These are phyloP conservation scores for Gomphus bonarii DNA, from an alignment of 1,284 basidiomycete species.

Conservation along the genomic window DNA sequence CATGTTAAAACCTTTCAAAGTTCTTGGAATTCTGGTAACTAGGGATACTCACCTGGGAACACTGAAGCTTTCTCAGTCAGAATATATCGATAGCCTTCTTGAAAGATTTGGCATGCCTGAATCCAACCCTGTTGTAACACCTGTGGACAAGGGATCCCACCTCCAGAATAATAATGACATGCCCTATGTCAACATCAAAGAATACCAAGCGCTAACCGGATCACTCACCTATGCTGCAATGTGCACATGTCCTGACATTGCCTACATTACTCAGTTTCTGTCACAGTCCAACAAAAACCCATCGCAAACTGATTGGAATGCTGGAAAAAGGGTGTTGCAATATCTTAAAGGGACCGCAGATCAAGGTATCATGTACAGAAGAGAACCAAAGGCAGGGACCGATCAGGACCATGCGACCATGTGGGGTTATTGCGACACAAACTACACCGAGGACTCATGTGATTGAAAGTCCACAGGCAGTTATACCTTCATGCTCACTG, in stretches of 20 bases:
- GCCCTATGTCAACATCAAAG: slow-evolving; percentile 1
- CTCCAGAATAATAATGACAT: slow-evolving; percentile 13
- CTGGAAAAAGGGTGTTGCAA: slow-evolving; percentile 20
- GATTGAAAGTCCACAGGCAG: slow-evolving; percentile 22
- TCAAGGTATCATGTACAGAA: too few species aligned
- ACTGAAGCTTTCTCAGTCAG: slow-evolving; percentile 7
- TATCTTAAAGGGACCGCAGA: slow-evolving; percentile 19
- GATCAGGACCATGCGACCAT: slow-evolving; percentile 13
- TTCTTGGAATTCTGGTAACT: slow-evolving; percentile 13
- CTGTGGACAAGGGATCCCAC: neutral
- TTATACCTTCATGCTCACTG: slow-evolving; percentile 21
- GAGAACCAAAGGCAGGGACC: too few species aligned
- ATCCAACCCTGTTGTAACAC: slow-evolving; percentile 5
- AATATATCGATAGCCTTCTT: slow-evolving; percentile 11
- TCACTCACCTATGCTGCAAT: slow-evolving; percentile 23
- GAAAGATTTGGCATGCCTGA: slow-evolving; percentile 2
- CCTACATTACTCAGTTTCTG: slow-evolving; percentile 20
- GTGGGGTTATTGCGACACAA: slow-evolving; percentile 20
- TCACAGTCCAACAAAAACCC: slow-evolving; percentile 21
- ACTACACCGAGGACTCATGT: slow-evolving; percentile 19
- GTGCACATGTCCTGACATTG: slow-evolving; percentile 23
- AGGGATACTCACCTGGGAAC: neutral
- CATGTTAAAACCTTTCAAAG: slow-evolving; percentile 6
- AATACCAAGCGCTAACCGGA: slow-evolving; percentile 14
- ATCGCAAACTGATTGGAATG: slow-evolving; percentile 15